Conservation (phyloP, 352 stramenopile genomes). For the Phytophthora pseudosyringae region DNA sequence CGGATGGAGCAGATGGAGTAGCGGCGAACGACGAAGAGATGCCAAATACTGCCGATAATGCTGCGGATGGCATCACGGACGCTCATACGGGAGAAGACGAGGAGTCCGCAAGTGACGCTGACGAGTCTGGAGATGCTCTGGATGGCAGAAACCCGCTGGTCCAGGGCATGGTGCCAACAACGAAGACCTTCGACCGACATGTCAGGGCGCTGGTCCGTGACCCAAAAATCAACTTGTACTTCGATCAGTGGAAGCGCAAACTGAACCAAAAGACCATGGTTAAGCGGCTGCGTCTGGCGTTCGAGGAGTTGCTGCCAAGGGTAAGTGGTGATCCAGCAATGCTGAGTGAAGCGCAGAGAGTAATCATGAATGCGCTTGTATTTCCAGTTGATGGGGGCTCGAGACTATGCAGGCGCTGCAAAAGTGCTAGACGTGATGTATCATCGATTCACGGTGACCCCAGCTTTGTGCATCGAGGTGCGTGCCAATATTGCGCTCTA, state of each 20-base stretch:
- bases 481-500: neutral
- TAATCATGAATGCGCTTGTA: neutral
- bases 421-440: slow-evolving; percentile 76
- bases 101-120: neutral
- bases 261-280: slow-evolving; percentile 33
- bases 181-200: slow-evolving; percentile 47
- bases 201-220: slow-evolving; percentile 33
- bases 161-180: slow-evolving; percentile 23
- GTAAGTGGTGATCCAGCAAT: slow-evolving; percentile 31
- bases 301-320: slow-evolving; percentile 56
- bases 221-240: slow-evolving; percentile 37
- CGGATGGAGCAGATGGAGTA: slow-evolving; percentile 7
- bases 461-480: slow-evolving; percentile 73
- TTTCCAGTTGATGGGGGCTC: slow-evolving; percentile 63
- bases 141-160: slow-evolving; percentile 36
- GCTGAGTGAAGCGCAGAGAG: neutral
- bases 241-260: slow-evolving; percentile 61
- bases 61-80: neutral
- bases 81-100: neutral
- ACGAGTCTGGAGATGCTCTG: neutral
- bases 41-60: neutral
- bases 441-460: slow-evolving; percentile 63
- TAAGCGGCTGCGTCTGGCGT: slow-evolving; percentile 46
- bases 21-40: neutral
- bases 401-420: slow-evolving; percentile 73